Evolutionary conservation across 2,329 filamentous ascomycete genomes (phyloP), one percentile per base, ranked within the genome.

Genomic region (Ceratocystis papillata): DNA sequence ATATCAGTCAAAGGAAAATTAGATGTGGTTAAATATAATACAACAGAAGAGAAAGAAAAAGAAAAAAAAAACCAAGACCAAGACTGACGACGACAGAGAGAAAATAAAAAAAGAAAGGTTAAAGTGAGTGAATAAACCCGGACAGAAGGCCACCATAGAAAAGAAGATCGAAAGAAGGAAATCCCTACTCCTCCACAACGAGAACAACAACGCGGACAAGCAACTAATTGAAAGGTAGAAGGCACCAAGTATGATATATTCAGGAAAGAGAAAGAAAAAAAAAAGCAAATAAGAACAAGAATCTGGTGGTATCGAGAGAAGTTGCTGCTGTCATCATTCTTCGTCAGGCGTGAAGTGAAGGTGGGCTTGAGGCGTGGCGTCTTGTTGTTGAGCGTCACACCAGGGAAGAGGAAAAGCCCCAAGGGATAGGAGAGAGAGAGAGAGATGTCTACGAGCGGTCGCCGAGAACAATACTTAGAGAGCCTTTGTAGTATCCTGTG

Each of bases 381-480:
- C 20, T 53, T 7, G 10, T 28, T 25, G 8, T 28, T 25, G 15
- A 8, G 46, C 7, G 2, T n/a, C 17, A 50, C n/a, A 25, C n/a
- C 46, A 50, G 5, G 17, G 20, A 5, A 7, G 17, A 2, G 45
- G 5, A 12, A 48, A 20, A 20, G 45, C 17, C 20, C 48, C 48
- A 25, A 10, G 46, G 46, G 46, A 20, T 20, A 2, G 48, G 48
- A 8, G 48, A 17, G 28, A 28, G 48, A 17, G 28, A 28, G 8
- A 25, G 25, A n/a, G 2, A 53, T 15, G 37, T 44, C 63, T 62
- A 67, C 45, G 64, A 69, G 33, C 33, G 33, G 71, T 74, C 74
- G 69, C 72, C 74, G 59, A 78, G 71, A 44, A 70, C 72, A 69
- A 76, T 71, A 3, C 67, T 63, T 6, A 78, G 70, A 68, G 68